Evolutionary conservation across 352 stramenopile genomes (phyloP).

Genomic region (Phytophthora chlamydospora): DNA sequence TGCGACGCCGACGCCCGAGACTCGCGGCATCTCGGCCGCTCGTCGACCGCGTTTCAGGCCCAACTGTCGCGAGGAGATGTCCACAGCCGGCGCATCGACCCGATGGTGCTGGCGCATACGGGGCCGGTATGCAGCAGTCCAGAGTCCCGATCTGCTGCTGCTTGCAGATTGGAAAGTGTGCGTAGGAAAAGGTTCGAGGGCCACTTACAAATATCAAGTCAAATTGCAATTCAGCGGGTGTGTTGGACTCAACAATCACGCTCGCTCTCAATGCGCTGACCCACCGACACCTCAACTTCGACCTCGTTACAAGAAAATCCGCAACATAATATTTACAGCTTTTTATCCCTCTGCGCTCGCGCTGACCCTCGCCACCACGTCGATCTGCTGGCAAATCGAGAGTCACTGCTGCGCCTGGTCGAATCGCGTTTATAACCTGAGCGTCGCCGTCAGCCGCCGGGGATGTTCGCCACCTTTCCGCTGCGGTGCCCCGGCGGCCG

Average conservation of each 20-base stretch:
- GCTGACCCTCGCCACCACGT: too few relatives aligned
- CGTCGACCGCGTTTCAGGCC: not conserved
- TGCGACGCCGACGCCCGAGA: not conserved
- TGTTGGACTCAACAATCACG: too few relatives aligned
- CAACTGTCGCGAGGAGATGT: not conserved
- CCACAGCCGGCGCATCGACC: slow-evolving; percentile 14
- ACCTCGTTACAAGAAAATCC: too few relatives aligned
- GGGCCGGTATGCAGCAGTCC: not conserved
- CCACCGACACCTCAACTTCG: too few relatives aligned
- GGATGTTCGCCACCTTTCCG: slow-evolving; percentile 12
- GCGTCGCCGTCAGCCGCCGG: slow-evolving; percentile 6
- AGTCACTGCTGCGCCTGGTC: slow-evolving; percentile 2
- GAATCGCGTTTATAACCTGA: slow-evolving; percentile 24
- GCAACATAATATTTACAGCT: too few relatives aligned
- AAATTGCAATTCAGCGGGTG: too few relatives aligned
- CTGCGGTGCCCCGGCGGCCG: slow-evolving; percentile 15
- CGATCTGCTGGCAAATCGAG: too few relatives aligned
- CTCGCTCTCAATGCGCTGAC: too few relatives aligned
- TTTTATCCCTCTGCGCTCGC: too few relatives aligned
- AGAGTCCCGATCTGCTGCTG: slow-evolving; percentile 1
- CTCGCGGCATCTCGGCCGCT: slow-evolving; percentile 7
- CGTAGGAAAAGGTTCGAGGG: too few relatives aligned
- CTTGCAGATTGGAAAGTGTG: slow-evolving; percentile 10
- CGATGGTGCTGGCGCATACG: slow-evolving; percentile 8
- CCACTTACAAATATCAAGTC: too few relatives aligned